Evolutionary conservation across 1,284 basidiomycete species (phyloP), one percentile per base, ranked within the genome.

Genomic region (Veloporphyrellus conicus): DNA sequence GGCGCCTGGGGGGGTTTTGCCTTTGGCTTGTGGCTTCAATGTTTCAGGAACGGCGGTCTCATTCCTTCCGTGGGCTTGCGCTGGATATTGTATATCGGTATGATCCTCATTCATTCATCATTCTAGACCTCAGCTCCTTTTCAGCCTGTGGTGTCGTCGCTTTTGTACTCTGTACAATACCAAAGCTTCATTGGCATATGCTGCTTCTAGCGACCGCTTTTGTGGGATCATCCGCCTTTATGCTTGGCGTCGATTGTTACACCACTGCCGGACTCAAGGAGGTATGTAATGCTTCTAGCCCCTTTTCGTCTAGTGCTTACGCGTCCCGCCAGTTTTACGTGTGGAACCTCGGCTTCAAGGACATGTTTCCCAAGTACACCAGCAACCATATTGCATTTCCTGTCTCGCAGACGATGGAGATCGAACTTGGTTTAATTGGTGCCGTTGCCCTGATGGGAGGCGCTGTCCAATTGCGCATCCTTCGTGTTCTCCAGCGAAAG

Each of bases 221-320:
- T 56, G 87, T 95, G 48, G 94, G 94, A 19, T 84, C 92, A n/a
- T 87, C 87, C n/a, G 86, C 91, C 1, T 84, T 95, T 63, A 90
- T 93, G 49, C 75, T 97, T 18, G 93, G 93, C 9, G 81, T 96
- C 43, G 94, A 98, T 68, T 97, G 94, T 68, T 97, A 84, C 66
- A 89, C 91, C 3, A 87, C 89, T 6, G 89, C 86, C 5, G 89
- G 88, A 20, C 77, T 96, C 49, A 97, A 97, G 72, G 94, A 96
- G 76, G 87, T 87, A 54, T 67, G 65, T 50, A 18, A 28, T 36
- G 10, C 14, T 20, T 49, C 16, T 20, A 8, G 16, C 33, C 4
- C 20, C 15, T 2, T 15, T 41, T 37, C 54, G 29, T 19, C 43
- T 15, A n/a, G 6, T 42, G 44, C 48, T 56, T 20, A 58, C 43